Evolutionary conservation across 2,329 filamentous ascomycete species (phyloP).

Genomic region (Colletotrichum falcatum): DNA sequence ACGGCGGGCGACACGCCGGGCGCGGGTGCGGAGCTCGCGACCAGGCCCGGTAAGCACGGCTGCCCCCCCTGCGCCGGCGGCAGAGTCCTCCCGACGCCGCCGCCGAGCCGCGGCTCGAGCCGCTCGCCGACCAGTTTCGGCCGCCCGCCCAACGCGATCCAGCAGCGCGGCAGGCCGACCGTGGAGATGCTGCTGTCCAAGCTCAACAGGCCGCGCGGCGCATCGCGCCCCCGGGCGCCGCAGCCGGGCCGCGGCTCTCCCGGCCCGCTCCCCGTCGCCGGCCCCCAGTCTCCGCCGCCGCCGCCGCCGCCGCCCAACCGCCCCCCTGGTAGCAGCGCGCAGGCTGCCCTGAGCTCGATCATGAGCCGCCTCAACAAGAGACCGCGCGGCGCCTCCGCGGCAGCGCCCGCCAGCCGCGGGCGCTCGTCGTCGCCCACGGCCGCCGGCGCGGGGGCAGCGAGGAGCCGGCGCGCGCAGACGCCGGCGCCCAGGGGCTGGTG

Average conservation of each 20-base stretch:
- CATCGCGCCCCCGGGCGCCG: constrained; percentile 10
- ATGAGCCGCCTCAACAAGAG: constrained; percentile 51
- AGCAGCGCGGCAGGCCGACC: constrained; percentile 29
- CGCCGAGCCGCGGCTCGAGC: constrained; percentile 50
- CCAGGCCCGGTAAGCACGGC: constrained; percentile 21
- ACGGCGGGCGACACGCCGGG: constrained; percentile 11
- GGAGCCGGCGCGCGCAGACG: constrained; percentile 5
- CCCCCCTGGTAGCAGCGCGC: constrained; percentile 23
- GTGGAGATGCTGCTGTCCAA: constrained; percentile 38
- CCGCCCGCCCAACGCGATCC: constrained; percentile 19
- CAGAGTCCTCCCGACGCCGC: constrained; percentile 46
- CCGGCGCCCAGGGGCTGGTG: too few species aligned
- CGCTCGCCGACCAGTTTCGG: constrained; percentile 44
- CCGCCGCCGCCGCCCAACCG: constrained; percentile 44
- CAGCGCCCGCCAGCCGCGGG: constrained; percentile 21
- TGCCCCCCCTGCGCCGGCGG: constrained; percentile 3
- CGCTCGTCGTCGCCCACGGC: constrained; percentile 24
- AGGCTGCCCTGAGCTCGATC: constrained; percentile 48
- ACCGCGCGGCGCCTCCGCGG: constrained; percentile 43
- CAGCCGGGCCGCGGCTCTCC: constrained; percentile 5
- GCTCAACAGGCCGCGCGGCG: constrained; percentile 26
- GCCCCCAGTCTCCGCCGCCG: constrained; percentile 44
- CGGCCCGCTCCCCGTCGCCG: constrained; percentile 41
- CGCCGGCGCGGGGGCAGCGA: constrained; percentile 9
- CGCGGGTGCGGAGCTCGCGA: background rate